Percentiles rank a stretch among this genome's conserved stretches.
These are phyloP conservation scores for Pseudozyma tsukubaensis DNA, from an alignment of 1,284 basidiomycete genomes.

Conservation along the genomic window DNA sequence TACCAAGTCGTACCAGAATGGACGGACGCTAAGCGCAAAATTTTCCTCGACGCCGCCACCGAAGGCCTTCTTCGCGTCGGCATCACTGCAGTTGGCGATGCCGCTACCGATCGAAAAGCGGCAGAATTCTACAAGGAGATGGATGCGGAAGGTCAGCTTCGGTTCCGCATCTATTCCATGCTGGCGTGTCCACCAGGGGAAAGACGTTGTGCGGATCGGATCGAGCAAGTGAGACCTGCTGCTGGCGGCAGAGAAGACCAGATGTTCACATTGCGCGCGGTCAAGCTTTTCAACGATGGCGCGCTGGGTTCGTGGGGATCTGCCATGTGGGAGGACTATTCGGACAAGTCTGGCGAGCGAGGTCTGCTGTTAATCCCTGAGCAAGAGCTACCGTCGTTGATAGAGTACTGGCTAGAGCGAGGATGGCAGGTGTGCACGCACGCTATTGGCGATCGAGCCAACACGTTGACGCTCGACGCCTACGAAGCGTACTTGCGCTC, in stretches of 20 bases:
- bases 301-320: constrained; percentile 92
- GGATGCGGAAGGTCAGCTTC: constrained; percentile 34
- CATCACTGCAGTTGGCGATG: constrained; percentile 69
- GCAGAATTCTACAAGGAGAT: constrained; percentile 42
- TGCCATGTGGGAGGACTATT: constrained; percentile 84
- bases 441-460: constrained; percentile 90
- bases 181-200: constrained; percentile 45
- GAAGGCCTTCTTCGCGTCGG: constrained; percentile 78
- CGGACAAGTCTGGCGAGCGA: constrained; percentile 72
- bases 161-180: constrained; percentile 55
- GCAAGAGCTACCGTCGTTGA: constrained; percentile 31
- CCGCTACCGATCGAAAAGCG: constrained; percentile 43
- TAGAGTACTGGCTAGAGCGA: constrained; percentile 48
- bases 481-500: constrained; percentile 46
- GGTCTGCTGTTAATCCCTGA: constrained; percentile 48
- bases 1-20: constrained; percentile 55
- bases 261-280: constrained; percentile 61
- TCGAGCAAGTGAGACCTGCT: constrained; percentile 16
- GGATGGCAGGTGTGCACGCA: constrained; percentile 71
- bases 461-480: constrained; percentile 76
- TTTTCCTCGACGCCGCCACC: constrained; percentile 77
- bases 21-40: constrained; percentile 71
- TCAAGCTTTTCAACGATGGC: constrained; percentile 86
- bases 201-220: constrained; percentile 30
- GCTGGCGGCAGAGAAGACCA: neutral